These are phyloP conservation scores for Exserohilum rostratum DNA, from an alignment of 2,329 filamentous ascomycete species.

Conservation along the genomic window DNA sequence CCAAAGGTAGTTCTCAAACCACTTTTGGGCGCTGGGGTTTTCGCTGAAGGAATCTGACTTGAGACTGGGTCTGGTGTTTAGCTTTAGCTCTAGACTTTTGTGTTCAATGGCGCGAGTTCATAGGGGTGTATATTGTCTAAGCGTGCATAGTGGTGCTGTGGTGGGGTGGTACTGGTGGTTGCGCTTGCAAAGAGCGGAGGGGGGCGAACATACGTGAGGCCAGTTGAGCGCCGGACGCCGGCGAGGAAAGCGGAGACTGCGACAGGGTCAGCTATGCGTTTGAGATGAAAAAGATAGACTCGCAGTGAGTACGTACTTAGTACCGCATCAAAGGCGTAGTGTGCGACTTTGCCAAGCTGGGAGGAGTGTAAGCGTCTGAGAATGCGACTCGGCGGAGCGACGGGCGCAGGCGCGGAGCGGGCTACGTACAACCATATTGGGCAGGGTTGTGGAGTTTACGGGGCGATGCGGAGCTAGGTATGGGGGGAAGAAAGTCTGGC, in stretches of 20 bases:
- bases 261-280: constrained; percentile 19
- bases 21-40: constrained; percentile 81
- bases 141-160: constrained; percentile 6
- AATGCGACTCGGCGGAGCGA: constrained; percentile 25
- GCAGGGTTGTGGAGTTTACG: constrained; percentile 8
- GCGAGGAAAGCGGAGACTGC: constrained; percentile 94
- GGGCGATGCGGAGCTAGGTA: constrained; percentile 3
- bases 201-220: constrained; percentile 79
- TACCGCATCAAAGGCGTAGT: constrained; percentile 96
- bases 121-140: not conserved
- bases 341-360: constrained; percentile 90
- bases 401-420: constrained; percentile 12
- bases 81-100: constrained; percentile 23
- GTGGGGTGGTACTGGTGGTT: not conserved
- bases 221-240: constrained; percentile 95
- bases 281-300: constrained; percentile 1
- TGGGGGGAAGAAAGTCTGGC: constrained; percentile 8
- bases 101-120: not conserved
- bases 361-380: constrained; percentile 63
- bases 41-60: constrained; percentile 85
- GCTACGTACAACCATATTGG: constrained; percentile 49
- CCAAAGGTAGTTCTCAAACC: constrained; percentile 91
- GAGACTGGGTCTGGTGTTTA: constrained; percentile 70
- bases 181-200: not conserved
- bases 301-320: constrained; percentile 66